These are phyloP conservation scores for Hypsizygus marmoreus DNA, from an alignment of 768 basidiomycete species.

Conservation along the genomic window DNA sequence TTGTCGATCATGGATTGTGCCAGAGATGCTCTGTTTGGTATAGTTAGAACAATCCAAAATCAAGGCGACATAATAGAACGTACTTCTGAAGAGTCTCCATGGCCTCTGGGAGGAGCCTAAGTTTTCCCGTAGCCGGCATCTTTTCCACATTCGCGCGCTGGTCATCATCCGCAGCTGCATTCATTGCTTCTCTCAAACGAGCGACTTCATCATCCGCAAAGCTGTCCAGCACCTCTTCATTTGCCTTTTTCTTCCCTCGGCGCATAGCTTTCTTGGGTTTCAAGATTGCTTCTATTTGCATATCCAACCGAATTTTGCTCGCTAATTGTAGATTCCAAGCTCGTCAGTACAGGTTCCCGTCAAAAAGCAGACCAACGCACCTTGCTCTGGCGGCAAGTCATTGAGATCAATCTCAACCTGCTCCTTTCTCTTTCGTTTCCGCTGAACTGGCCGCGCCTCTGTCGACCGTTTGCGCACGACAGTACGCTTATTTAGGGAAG, in stretches of 20 bases:
- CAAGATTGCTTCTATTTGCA: slow-evolving; percentile 84
- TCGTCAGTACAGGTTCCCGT: neutral
- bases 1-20: slow-evolving; percentile 94
- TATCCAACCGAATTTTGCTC: slow-evolving; percentile 75
- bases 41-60: slow-evolving; percentile 7
- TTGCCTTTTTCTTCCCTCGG: slow-evolving; percentile 71
- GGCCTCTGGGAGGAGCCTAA: slow-evolving; percentile 83
- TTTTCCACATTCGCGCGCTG: slow-evolving; percentile 77
- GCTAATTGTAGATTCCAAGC: slow-evolving; percentile 45
- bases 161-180: slow-evolving; percentile 83
- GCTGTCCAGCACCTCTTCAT: slow-evolving; percentile 81
- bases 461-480: slow-evolving; percentile 25
- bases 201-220: slow-evolving; percentile 92
- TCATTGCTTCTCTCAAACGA: slow-evolving; percentile 86
- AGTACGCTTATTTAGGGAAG: slow-evolving; percentile 31
- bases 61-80: slow-evolving; percentile 27
- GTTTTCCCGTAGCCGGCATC: slow-evolving; percentile 81
- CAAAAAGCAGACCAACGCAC: slow-evolving; percentile 37
- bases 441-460: slow-evolving; percentile 33
- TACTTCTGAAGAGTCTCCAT: slow-evolving; percentile 94
- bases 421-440: slow-evolving; percentile 60
- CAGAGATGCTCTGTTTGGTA: slow-evolving; percentile 65
- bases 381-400: slow-evolving; percentile 77
- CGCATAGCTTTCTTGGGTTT: slow-evolving; percentile 74
- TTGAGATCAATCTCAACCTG: slow-evolving; percentile 66